Base-by-base conservation (phyloP, 225 moss, liverwort and hornwort genomes). In the Lunularia cruciata region DNA sequence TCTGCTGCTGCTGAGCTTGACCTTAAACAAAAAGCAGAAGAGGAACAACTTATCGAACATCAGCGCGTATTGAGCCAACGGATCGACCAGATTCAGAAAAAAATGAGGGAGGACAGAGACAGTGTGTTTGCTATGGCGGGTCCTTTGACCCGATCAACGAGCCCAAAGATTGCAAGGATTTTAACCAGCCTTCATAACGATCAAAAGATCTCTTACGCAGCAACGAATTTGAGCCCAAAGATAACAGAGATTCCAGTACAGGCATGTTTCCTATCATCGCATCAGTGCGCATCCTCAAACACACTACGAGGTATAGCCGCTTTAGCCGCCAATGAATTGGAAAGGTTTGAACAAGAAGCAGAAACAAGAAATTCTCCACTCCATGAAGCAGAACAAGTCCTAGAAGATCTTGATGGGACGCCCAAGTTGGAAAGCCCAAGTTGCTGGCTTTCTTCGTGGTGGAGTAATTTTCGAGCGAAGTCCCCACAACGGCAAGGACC, bases 371-470 rank as follows among this genome's bases (percentile, higher is more conserved):
- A n/a, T 52, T 36, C 60, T 55, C 39, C 52, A 60, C 3, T n/a
- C 55, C 15, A 42, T 8, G 19, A 27, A n/a, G n/a, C 26, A 3
- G 10, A 16, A 57, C 31, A 4, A 34, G 10, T 55, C 35, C 16
- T 37, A 15, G 56, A 38, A 9, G 34, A 37, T 32, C 13, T 39
- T 30, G 61, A 75, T 55, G 43, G 8, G 28, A 58, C 22, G 58
- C 32, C 65, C 28, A 35, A 8, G 1, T 22, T 38, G 2, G 71
- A 63, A 31, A 66, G 32, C 48, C 71, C 72, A 12, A 55, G 68
- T 35, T 68, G 67, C 18, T 72, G 77, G 68, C 68, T 38, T 33
- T 30, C 59, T 37, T 67, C 72, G 25, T 68, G 77, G 39, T 72
- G 72, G 68, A 63, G 9, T 35, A 25, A 37, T 7, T 28, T 62